Evolutionary conservation across 2,329 filamentous ascomycete genomes (phyloP).

Genomic region (Septoria linicola): DNA sequence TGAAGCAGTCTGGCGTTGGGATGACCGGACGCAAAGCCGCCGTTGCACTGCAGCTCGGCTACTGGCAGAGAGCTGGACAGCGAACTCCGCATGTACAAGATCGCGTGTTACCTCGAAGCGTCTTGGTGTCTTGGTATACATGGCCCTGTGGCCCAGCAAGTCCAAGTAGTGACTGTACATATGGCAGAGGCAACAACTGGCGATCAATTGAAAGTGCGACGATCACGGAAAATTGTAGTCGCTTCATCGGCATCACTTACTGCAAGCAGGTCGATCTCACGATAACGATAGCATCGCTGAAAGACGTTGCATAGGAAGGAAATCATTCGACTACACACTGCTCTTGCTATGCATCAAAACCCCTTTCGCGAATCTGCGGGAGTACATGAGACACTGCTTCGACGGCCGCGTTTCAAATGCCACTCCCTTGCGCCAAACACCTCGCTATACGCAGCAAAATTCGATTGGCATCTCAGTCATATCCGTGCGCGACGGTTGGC

Average conservation of each 20-base stretch:
- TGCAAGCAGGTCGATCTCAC: no score
- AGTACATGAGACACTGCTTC: background rate
- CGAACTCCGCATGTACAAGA: background rate
- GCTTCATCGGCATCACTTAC: no score
- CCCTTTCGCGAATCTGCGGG: background rate
- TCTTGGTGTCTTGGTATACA: background rate
- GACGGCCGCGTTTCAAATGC: background rate
- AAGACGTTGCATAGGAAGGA: background rate
- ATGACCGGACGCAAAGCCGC: no score
- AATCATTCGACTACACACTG: background rate
- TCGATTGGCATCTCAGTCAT: background rate
- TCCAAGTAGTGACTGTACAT: no score
- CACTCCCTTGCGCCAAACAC: background rate
- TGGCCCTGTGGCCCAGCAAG: background rate
- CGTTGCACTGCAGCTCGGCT: conserved; percentile 8
- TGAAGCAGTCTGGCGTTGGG: no score
- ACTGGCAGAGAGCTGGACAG: background rate
- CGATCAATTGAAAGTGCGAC: no score
- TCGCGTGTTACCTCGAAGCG: background rate
- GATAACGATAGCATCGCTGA: background rate
- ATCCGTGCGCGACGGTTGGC: background rate
- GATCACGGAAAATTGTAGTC: background rate
- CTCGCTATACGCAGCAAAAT: background rate
- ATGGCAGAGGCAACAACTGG: no score
- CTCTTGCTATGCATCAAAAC: background rate